Evolutionary conservation across 148 eudicot species (phyloP).

Genomic region (Vaccinium myrtillus): DNA sequence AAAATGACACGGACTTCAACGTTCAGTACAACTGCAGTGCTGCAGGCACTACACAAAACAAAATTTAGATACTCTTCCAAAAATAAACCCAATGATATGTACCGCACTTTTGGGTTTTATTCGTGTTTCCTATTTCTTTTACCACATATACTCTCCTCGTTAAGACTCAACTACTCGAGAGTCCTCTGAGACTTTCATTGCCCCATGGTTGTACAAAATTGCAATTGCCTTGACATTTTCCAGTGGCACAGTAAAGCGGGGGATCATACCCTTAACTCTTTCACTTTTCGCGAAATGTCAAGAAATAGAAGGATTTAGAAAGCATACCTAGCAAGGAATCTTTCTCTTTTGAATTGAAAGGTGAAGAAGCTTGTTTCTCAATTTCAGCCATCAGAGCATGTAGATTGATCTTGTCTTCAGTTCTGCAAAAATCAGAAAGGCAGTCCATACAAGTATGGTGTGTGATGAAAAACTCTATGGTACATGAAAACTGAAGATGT

Average conservation of each 20-base stretch:
- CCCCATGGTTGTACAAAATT: neutral
- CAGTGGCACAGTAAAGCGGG: neutral
- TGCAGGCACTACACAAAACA: neutral
- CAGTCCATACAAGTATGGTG: neutral
- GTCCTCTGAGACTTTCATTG: neutral
- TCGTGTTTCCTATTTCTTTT: neutral
- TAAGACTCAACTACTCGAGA: neutral
- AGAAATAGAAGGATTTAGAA: neutral
- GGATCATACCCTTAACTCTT: neutral
- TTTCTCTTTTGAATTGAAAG: constrained; percentile 35
- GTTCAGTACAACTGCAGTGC: neutral
- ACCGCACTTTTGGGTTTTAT: neutral
- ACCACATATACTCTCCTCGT: neutral
- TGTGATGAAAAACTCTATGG: neutral
- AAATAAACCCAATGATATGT: neutral
- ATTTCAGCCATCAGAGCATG: constrained; percentile 11
- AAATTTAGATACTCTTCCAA: neutral
- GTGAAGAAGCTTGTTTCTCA: constrained; percentile 34
- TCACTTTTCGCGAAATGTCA: neutral
- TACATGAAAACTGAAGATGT: neutral
- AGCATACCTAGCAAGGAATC: constrained; percentile 34
- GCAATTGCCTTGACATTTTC: constrained; percentile 5
- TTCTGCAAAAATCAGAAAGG: constrained; percentile 7
- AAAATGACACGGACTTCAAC: neutral
- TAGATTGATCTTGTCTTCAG: neutral